Evolutionary conservation across 768 basidiomycete genomes (phyloP).

Genomic region (Termitomyces bulborhizus): DNA sequence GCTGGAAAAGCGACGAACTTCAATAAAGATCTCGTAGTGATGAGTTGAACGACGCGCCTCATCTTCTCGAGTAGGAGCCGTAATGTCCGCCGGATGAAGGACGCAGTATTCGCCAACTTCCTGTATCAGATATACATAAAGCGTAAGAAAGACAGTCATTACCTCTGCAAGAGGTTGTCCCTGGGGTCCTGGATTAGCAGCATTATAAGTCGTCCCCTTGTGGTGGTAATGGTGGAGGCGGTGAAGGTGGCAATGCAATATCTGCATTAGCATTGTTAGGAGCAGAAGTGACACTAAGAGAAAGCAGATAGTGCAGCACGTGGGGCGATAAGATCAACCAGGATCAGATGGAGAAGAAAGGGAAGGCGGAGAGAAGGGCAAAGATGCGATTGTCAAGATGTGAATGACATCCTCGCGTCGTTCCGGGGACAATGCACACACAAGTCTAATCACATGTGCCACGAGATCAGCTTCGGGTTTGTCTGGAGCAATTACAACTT

Average conservation of each 20-base stretch:
- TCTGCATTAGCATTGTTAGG: too few relatives aligned
- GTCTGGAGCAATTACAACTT: background rate
- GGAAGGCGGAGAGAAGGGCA: background rate
- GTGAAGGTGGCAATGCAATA: too few relatives aligned
- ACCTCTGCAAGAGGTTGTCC: constrained; percentile 91
- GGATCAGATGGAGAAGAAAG: background rate
- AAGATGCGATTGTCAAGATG: background rate
- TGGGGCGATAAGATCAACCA: background rate
- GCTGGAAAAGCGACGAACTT: constrained; percentile 33
- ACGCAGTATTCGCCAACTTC: constrained; percentile 41
- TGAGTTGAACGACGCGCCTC: constrained; percentile 48
- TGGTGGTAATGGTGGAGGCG: background rate
- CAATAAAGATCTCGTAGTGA: background rate
- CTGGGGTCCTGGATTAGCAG: constrained; percentile 48
- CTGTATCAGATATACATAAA: background rate
- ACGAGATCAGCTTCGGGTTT: background rate
- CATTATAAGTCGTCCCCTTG: background rate
- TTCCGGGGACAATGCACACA: background rate
- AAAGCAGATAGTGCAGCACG: background rate
- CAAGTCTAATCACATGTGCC: background rate
- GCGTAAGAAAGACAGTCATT: constrained; percentile 11
- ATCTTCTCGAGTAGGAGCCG: constrained; percentile 83
- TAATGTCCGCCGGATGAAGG: constrained; percentile 83
- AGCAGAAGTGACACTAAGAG: background rate
- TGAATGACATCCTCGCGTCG: background rate